Conservation (phyloP, 176 grass and related monocot species). For the Aegilops longissima region DNA sequence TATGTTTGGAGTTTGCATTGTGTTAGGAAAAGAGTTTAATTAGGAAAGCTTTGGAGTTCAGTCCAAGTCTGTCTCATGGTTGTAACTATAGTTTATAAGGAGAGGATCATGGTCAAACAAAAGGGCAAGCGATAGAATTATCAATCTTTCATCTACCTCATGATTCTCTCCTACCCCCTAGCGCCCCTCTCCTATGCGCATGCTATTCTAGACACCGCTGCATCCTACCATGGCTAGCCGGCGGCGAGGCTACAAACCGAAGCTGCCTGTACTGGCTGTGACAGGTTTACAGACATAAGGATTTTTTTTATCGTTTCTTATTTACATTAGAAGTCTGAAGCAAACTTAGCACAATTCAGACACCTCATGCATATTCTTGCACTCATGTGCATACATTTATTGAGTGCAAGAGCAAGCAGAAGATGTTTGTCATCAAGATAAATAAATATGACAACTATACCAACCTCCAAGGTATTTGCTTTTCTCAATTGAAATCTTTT, state of each 20-base stretch:
- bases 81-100: slow-evolving; percentile 1
- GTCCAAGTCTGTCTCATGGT: background rate
- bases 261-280: background rate
- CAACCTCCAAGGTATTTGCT: slow-evolving; percentile 99
- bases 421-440: background rate
- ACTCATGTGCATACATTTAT: background rate
- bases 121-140: background rate
- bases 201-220: background rate
- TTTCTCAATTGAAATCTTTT: slow-evolving; percentile 98
- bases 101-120: background rate
- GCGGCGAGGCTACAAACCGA: background rate
- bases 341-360: background rate
- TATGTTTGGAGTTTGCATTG: background rate
- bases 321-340: background rate
- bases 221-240: background rate
- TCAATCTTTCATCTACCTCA: background rate
- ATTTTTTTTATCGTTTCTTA: slow-evolving; percentile 12
- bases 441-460: background rate
- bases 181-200: background rate
- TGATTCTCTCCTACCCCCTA: background rate
- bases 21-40: background rate
- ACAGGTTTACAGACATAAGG: slow-evolving; percentile 1
- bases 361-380: background rate
- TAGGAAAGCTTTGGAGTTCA: background rate
- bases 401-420: slow-evolving; percentile 1